Base-by-base conservation (phyloP, 2,329 filamentous ascomycete genomes). In the Claviceps sp. region DNA sequence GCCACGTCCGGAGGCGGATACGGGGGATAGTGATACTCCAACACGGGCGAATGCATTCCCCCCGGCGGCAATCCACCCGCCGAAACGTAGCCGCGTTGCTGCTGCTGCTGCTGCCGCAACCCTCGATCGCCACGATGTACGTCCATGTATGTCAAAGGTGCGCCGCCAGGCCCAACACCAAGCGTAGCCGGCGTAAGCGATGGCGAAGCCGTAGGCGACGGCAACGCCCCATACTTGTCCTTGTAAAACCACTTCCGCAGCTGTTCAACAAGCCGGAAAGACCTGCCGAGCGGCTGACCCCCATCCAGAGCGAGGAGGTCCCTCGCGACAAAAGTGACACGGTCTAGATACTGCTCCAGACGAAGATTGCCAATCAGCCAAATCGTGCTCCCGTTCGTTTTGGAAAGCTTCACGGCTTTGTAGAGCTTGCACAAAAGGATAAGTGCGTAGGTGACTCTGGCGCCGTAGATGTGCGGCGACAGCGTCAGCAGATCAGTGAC, bases 391-490 rank as follows among this genome's bases (percentile, higher is more conserved):
- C 45, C 20, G 34, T 45, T 34, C 46, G 30, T 20, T 7, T 26
- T 30, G 18, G 51, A 37, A 5, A 9, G 24, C 18, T 20, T 30
- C 9, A 49, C 45, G 18, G 47, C 42, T 22, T 30, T 44, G 41
- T 45, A 46, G 16, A 52, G 47, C 40, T 52, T 52, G 41, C 51
- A 52, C 22, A 52, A 43, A 7, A 52, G 47, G 16, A 52, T 5
- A 9, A 52, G 47, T 3, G 51, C 40, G 42, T 52, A 52, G 16
- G 42, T 52, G 14, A 52, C 47, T 8, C 51, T 18, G 47, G 47
- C 47, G 13, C 51, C 51, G 47, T 52, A 52, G 7, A 52, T 49
- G 13, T 52, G 51, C 5, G 51, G 51, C 22, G 47, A 45, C n/a
- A 52, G 34, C 8, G 47, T 30, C 36, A 49, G 47, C 14, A 52